Conservation (phyloP, 2,329 filamentous ascomycete species). For the Phialemonium atrogriseum region DNA sequence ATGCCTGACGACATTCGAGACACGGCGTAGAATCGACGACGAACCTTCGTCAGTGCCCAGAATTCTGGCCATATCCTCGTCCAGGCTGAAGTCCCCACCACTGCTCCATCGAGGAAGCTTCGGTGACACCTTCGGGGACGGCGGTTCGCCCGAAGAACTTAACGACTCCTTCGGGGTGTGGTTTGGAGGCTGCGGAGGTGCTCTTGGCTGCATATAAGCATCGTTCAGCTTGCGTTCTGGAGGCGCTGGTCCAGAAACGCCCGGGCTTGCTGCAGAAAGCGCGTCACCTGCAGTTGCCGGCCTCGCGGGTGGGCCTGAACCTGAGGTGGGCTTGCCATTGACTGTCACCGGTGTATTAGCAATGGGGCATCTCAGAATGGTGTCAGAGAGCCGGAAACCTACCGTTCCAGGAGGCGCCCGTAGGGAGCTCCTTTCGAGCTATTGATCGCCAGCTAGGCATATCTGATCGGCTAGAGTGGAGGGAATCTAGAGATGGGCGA, state of each 20-base stretch:
- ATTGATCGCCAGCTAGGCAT: constrained; percentile 39
- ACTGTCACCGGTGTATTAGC: constrained; percentile 19
- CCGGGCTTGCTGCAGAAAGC: constrained; percentile 15
- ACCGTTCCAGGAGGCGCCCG: constrained; percentile 33
- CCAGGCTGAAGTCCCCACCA: constrained; percentile 84
- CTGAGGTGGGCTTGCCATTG: constrained; percentile 23
- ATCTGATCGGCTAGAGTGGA: constrained; percentile 29
- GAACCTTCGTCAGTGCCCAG: constrained; percentile 68
- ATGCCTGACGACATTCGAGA: constrained; percentile 91
- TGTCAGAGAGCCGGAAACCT: constrained; percentile 17
- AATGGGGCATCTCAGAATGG: too few relatives aligned
- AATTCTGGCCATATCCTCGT: constrained; percentile 90
- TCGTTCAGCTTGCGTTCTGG: constrained; percentile 36
- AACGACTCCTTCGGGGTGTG: constrained; percentile 39
- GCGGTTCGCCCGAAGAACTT: constrained; percentile 28
- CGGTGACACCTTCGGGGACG: constrained; percentile 49
- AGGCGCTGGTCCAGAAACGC: constrained; percentile 18
- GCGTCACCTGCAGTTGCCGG: constrained; percentile 6
- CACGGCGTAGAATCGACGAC: constrained; percentile 74
- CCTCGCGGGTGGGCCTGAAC: constrained; percentile 8
- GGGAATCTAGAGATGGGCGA: constrained; percentile 34
- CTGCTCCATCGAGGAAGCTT: constrained; percentile 67
- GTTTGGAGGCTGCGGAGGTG: constrained; percentile 44
- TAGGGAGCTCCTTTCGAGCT: constrained; percentile 56
- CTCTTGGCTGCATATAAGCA: constrained; percentile 50